Base-by-base conservation (phyloP, 345 rosid species). In the Kandelia obovata region DNA sequence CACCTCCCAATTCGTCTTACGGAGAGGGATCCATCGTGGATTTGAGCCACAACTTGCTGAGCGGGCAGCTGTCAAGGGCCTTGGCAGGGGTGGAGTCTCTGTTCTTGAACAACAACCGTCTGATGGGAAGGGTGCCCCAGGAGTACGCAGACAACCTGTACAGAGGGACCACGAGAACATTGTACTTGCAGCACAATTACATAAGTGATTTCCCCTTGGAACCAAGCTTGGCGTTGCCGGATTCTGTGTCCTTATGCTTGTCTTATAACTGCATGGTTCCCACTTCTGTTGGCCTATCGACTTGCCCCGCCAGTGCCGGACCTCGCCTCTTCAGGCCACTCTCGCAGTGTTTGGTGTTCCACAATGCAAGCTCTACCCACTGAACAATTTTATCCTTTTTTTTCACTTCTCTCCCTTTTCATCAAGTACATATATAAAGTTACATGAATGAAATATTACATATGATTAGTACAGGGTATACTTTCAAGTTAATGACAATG, bases 111-210 rank as follows among this genome's bases (percentile, higher is more conserved):
- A 84, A 86, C 65, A 92, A 92, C 85, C 90, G 76, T 47, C 76
- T 87, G 62, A 76, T 62, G 2, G 96, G 98, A 57, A 34, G 32
- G 1, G 90, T 92, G 39, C 94, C 98, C 1, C 79, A 58, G 75
- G 90, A 81, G 62, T 92, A 84, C 85, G 75, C 80, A 6, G 69
- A 77, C 61, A 75, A 90, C 76, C 55, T 87, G 55, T 47, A 53
- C 71, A 65, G 65, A 23, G 91, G 95, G 5, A 83, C 71, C 61
- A 87, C 82, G 27, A 80, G 70, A 58, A 88, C 90, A 5, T 73
- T 90, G 39, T 92, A 87, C 72, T 74, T 92, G 80, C 98, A 92
- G 55, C 91, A 90, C 65, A 92, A 90, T 75, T 92, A 84, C 75
- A 60, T 90, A 1, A 70, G 89, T 0, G 81, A 75, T 39, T 90